Evolutionary conservation across 371 early-diverging fungal species (phyloP).

Genomic region (Rhizomucor pusillus): DNA sequence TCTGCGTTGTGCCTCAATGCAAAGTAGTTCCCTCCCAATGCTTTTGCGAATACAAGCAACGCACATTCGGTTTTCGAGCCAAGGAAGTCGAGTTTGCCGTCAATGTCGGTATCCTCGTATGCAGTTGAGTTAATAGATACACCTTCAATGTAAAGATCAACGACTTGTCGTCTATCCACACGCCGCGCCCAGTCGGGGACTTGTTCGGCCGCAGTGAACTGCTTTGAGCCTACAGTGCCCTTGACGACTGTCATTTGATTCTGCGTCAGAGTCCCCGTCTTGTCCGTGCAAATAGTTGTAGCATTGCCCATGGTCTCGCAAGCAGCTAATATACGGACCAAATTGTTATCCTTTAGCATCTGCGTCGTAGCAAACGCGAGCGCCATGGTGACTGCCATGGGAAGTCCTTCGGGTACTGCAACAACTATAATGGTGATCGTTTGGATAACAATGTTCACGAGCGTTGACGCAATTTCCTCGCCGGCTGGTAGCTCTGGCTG

Average conservation of each 20-base stretch:
- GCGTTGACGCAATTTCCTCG: constrained; percentile 59
- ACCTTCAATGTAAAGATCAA: constrained; percentile 54
- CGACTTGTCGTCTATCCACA: constrained; percentile 26
- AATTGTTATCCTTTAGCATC: constrained; percentile 92
- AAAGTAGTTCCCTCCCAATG: constrained; percentile 61
- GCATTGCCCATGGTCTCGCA: constrained; percentile 98
- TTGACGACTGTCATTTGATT: constrained; percentile 94
- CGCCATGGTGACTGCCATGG: constrained; percentile 95
- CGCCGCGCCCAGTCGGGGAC: constrained; percentile 26
- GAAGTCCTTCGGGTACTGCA: constrained; percentile 97
- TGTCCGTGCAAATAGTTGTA: constrained; percentile 96
- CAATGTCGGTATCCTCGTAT: constrained; percentile 71
- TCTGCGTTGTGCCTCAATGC: constrained; percentile 54
- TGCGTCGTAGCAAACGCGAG: constrained; percentile 91
- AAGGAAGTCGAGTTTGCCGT: constrained; percentile 67
- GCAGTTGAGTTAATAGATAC: constrained; percentile 89
- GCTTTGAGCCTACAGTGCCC: constrained; percentile 50
- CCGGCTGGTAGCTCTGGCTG: constrained; percentile 51
- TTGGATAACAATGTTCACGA: constrained; percentile 78
- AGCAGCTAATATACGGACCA: constrained; percentile 92
- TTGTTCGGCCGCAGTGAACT: constrained; percentile 26
- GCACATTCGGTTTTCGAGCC: constrained; percentile 96
- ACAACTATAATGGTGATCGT: constrained; percentile 93
- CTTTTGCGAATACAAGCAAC: constrained; percentile 71
- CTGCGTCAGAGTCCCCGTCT: constrained; percentile 95